A percentile compares a stretch with the other conserved stretches of the same genome.
These are phyloP conservation scores for Phaffomyces opuntiae DNA, from an alignment of 805 yeast species.

Conservation along the genomic window DNA sequence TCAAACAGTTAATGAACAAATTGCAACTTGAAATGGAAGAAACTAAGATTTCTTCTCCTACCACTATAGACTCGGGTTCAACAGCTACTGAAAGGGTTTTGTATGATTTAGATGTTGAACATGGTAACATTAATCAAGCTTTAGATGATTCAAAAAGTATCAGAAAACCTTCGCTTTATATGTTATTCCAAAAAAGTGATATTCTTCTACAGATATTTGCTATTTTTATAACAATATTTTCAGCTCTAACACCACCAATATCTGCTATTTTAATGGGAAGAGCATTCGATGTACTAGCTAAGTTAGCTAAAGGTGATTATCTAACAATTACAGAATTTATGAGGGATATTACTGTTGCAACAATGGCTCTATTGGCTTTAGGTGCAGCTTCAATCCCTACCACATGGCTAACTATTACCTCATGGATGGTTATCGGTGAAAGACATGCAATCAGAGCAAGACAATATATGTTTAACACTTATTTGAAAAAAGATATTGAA, in stretches of 20 bases:
- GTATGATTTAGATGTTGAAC: constrained; percentile 13
- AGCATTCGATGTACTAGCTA: constrained; percentile 42
- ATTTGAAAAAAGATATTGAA: constrained; percentile 38
- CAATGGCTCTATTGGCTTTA: constrained; percentile 36
- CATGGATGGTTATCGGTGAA: constrained; percentile 72
- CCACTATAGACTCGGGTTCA: constrained; percentile 8
- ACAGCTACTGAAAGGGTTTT: constrained; percentile 4
- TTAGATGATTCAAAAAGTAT: constrained; percentile 4
- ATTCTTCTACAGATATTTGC: constrained; percentile 23
- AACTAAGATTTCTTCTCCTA: constrained; percentile 6
- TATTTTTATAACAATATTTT: constrained; percentile 32
- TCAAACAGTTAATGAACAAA: neutral
- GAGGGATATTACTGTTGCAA: constrained; percentile 29
- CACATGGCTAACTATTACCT: constrained; percentile 47
- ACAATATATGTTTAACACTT: constrained; percentile 31
- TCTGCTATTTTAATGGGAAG: constrained; percentile 61
- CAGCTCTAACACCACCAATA: constrained; percentile 55
- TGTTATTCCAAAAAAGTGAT: constrained; percentile 22
- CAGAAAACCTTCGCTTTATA: constrained; percentile 14
- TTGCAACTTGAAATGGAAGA: neutral
- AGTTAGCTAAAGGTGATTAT: constrained; percentile 27
- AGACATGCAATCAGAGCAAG: constrained; percentile 56
- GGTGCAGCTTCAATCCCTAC: constrained; percentile 40
- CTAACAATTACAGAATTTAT: constrained; percentile 27
- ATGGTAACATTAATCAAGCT: neutral